Base-by-base conservation (phyloP, 2,329 filamentous ascomycete species). In the Xylariales sp. region DNA sequence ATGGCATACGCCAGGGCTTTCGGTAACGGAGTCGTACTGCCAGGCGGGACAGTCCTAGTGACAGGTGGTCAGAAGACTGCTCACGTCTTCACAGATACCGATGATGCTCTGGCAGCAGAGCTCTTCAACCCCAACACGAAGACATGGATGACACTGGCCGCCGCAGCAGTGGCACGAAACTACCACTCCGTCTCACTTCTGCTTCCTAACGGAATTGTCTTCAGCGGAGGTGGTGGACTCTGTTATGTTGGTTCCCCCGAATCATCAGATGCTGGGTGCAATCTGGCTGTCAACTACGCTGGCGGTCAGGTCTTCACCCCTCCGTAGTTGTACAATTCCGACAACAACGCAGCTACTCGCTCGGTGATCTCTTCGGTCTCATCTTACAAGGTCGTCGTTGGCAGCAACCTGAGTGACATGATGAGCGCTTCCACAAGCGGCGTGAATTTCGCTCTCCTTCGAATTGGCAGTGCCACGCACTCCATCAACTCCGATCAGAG, bases 401-500 rank as follows among this genome's bases (percentile, higher is more conserved):
- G 62, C 7, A 56, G 42, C 3, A 53, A 51, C 20, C 49, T 70
- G 10, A 55, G 45, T 1, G 61, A 64, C 2, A 46, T 38, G n/a
- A 43, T 43, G 35, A 40, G 28, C 37, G 18, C 19, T 3, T 58
- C 58, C 1, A 46, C 52, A 9, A 33, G 39, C 5, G 46, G 55
- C 1, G 11, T 59, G 24, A 54, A 53, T 3, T 66, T 68, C 28
- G 62, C 67, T 0, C 52, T 80, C 11, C 55, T 81, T 20, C 63
- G 76, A 5, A 64, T 68, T 33, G 69, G 73, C 1, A 67, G 63
- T 3, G 60, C 62, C 4, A 80, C 77, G 0, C 76, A 80, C 52
- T 69, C 73, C 2, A 66, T 79, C 35, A 75, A 81, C 49, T 80
- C 70, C 0, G 77, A 81, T 53, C 75, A 80, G 59, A 58, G 77